A percentile compares a stretch with the other conserved stretches of the same genome.
These are phyloP conservation scores for Eutrema salsugineum DNA, from an alignment of 441 rosid genomes.

Conservation along the genomic window DNA sequence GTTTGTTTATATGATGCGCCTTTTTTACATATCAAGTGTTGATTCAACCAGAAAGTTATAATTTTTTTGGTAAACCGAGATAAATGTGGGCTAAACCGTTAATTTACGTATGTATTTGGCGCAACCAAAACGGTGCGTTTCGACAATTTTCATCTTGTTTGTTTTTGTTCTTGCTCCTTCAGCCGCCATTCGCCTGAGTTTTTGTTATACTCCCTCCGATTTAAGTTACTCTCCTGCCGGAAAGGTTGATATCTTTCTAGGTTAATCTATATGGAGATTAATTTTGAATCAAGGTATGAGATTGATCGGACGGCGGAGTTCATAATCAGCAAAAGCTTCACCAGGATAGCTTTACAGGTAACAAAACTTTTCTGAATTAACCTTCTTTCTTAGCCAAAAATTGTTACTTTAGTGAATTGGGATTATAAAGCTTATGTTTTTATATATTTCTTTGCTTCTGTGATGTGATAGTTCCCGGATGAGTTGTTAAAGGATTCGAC, in stretches of 20 bases:
- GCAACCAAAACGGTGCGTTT: neutral
- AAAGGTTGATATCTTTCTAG: neutral
- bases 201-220: neutral
- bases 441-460: neutral
- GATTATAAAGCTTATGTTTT: neutral
- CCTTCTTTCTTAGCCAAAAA: neutral
- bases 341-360: slow-evolving; percentile 83
- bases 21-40: no score
- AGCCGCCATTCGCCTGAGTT: slow-evolving; percentile 14
- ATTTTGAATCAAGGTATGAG: slow-evolving; percentile 61
- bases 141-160: neutral
- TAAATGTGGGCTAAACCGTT: slow-evolving; percentile 8
- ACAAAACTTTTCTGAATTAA: neutral
- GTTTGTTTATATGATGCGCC: no score
- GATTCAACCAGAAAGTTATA: no score
- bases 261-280: slow-evolving; percentile 36
- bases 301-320: slow-evolving; percentile 57
- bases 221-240: neutral
- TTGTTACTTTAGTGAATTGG: neutral
- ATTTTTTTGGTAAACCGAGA: neutral
- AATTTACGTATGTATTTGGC: neutral
- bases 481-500: slow-evolving; percentile 68
- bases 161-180: neutral
- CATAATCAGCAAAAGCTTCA: slow-evolving; percentile 50
- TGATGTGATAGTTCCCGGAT: slow-evolving; percentile 71